phyloP scores from a whole-genome alignment of 441 rosid genomes.

The Arabidopsis lyrata region DNA sequence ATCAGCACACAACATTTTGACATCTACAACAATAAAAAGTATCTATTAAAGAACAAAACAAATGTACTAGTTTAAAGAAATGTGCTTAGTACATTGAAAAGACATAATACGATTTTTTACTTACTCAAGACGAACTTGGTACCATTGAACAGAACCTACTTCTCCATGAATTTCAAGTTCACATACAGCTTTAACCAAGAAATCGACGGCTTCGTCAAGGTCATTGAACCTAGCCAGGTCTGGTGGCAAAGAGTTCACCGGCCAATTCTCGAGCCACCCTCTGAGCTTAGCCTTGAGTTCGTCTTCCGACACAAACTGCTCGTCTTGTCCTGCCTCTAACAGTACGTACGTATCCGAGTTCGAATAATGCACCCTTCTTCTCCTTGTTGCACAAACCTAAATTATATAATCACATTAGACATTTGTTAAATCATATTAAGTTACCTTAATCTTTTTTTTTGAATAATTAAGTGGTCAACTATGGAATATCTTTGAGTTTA shows the following conservation, averaged over 20 bases:
- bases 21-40: background rate
- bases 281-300: constrained; percentile 69
- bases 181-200: constrained; percentile 69
- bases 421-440: too few relatives aligned
- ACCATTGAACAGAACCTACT: constrained; percentile 88
- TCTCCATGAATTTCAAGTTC: constrained; percentile 86
- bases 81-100: background rate
- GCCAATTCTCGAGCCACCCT: constrained; percentile 80
- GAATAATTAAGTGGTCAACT: background rate
- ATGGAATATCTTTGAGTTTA: background rate
- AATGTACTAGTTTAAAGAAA: background rate
- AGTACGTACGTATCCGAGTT: constrained; percentile 73
- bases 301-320: constrained; percentile 74
- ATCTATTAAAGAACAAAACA: background rate
- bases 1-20: background rate
- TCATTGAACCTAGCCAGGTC: constrained; percentile 73
- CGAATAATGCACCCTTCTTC: constrained; percentile 62
- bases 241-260: constrained; percentile 57
- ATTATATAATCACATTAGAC: background rate
- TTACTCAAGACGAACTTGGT: constrained; percentile 78
- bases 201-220: constrained; percentile 74
- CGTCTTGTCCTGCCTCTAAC: constrained; percentile 80
- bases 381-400: constrained; percentile 59
- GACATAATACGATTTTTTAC: background rate
- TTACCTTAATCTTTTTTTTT: too few relatives aligned